These are phyloP conservation scores for Calonectria honghensis DNA, from an alignment of 2,329 filamentous ascomycete genomes.

Conservation along the genomic window DNA sequence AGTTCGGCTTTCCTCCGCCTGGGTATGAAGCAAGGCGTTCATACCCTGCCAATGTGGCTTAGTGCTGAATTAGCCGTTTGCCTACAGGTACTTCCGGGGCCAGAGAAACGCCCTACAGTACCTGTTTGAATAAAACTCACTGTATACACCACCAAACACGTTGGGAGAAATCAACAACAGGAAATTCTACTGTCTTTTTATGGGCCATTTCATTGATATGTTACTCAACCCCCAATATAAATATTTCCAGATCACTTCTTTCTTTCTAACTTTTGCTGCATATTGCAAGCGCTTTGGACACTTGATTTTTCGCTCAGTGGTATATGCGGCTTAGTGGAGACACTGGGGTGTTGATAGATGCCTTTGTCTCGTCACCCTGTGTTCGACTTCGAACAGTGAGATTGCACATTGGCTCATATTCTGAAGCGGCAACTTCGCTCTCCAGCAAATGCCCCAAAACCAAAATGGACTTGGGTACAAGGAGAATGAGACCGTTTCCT, in stretches of 20 bases:
- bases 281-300: not conserved
- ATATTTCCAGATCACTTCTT: not conserved
- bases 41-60: constrained; percentile 20
- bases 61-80: not conserved
- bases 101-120: not conserved
- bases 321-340: not conserved
- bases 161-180: not conserved
- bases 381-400: too few species aligned
- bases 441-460: not conserved
- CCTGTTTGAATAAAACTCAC: not conserved
- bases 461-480: not conserved
- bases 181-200: not conserved
- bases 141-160: not conserved
- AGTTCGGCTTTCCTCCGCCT: constrained; percentile 17
- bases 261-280: not conserved
- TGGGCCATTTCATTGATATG: not conserved
- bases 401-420: not conserved
- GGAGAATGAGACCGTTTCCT: not conserved
- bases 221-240: not conserved
- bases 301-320: not conserved
- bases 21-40: constrained; percentile 7
- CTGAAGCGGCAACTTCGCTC: constrained; percentile 10
- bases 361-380: not conserved
- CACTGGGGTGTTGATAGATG: not conserved
- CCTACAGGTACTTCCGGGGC: not conserved